Conservation (phyloP, 2,329 filamentous ascomycete genomes). For the Tolypocladium pustulatum region DNA sequence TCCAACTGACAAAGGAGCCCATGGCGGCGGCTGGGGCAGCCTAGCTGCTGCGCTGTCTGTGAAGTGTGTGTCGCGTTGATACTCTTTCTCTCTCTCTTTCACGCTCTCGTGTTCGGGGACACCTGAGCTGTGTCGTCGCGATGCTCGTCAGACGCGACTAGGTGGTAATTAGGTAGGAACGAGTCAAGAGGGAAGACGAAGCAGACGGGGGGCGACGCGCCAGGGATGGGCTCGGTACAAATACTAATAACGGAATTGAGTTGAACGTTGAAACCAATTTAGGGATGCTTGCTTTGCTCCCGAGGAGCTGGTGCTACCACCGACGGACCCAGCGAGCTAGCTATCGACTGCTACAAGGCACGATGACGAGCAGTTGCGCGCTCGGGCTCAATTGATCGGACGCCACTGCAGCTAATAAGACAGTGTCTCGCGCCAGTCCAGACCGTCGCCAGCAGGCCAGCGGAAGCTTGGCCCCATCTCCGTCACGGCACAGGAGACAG, state of each 20-base stretch:
- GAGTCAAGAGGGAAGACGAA: not conserved
- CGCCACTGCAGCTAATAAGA: constrained; percentile 10
- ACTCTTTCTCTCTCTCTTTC: not conserved
- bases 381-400: not conserved
- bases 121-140: not conserved
- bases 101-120: not conserved
- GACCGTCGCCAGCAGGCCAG: not conserved
- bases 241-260: not conserved
- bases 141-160: not conserved
- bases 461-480: not conserved
- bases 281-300: too few relatives aligned
- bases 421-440: constrained; percentile 16
- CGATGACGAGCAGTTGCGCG: not conserved
- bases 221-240: not conserved
- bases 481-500: not conserved
- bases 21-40: constrained; percentile 15
- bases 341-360: not conserved
- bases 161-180: not conserved
- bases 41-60: not conserved
- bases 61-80: not conserved
- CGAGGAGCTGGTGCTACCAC: not conserved
- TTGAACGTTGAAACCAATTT: not conserved
- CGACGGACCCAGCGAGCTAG: not conserved
- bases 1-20: constrained; percentile 28
- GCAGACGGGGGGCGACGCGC: not conserved